Percentiles rank a stretch among this genome's conserved stretches.
phyloP scores from a whole-genome alignment of 768 basidiomycete genomes.

The Suillus discolor region DNA sequence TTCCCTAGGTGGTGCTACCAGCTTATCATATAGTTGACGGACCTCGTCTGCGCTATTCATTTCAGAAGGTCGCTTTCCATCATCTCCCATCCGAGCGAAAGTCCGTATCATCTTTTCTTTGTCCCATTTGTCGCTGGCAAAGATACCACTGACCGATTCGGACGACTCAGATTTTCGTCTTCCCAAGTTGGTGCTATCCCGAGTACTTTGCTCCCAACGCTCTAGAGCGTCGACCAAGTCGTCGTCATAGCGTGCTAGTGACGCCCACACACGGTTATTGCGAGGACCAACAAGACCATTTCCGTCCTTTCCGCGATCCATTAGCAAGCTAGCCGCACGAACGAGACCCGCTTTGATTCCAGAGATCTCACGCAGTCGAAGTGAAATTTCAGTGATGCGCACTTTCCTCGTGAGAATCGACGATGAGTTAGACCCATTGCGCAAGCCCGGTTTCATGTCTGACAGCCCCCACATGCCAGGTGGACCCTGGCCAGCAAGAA shows the following conservation, averaged over 20 bases:
- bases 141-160: constrained; percentile 44
- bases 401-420: constrained; percentile 42
- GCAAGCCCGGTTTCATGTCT: constrained; percentile 16
- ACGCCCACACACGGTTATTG: constrained; percentile 61
- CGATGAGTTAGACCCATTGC: not conserved
- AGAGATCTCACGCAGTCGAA: constrained; percentile 63
- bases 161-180: constrained; percentile 26
- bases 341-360: constrained; percentile 52
- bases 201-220: constrained; percentile 59
- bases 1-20: not conserved
- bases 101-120: constrained; percentile 74
- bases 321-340: constrained; percentile 56
- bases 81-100: constrained; percentile 64
- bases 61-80: constrained; percentile 32
- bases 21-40: constrained; percentile 10
- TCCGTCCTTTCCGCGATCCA: constrained; percentile 47
- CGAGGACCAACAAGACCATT: constrained; percentile 30
- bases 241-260: constrained; percentile 82
- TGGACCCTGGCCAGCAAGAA: constrained; percentile 60
- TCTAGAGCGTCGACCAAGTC: constrained; percentile 64
- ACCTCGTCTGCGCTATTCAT: constrained; percentile 41
- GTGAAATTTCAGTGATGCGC: constrained; percentile 53
- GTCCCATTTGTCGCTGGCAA: constrained; percentile 66
- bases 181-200: constrained; percentile 41
- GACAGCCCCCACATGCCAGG: constrained; percentile 45